Conservation (phyloP, 805 yeast genomes). For the Deakozyma indianensis region DNA sequence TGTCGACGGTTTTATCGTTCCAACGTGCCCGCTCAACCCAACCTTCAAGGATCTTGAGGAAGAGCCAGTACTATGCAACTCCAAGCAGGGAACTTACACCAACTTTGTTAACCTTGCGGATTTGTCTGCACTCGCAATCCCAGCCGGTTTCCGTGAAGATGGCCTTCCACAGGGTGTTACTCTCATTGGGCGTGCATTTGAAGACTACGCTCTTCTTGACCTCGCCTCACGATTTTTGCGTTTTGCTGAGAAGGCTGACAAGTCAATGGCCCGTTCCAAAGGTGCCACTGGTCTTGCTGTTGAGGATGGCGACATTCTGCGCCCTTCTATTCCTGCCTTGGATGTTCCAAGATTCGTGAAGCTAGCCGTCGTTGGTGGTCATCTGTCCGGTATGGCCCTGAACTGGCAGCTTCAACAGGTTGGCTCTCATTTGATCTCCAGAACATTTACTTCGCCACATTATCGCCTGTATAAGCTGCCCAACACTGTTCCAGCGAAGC, state of each 20-base stretch:
- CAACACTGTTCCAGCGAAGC: slow-evolving; percentile 66
- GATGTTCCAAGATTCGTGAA: slow-evolving; percentile 31
- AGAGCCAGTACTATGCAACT: slow-evolving; percentile 75
- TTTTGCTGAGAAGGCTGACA: slow-evolving; percentile 25
- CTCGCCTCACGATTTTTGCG: slow-evolving; percentile 57
- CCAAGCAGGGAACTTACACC: slow-evolving; percentile 95
- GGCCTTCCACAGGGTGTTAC: slow-evolving; percentile 89
- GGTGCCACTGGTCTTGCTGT: slow-evolving; percentile 36
- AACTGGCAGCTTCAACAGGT: slow-evolving; percentile 90
- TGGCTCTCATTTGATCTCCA: slow-evolving; percentile 52
- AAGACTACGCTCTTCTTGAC: slow-evolving; percentile 80
- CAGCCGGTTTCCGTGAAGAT: slow-evolving; percentile 78
- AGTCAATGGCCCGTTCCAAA: slow-evolving; percentile 29
- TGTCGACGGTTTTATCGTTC: slow-evolving; percentile 71
- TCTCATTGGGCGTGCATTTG: slow-evolving; percentile 62
- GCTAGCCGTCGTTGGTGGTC: slow-evolving; percentile 95
- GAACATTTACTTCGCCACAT: slow-evolving; percentile 54
- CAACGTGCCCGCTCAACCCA: slow-evolving; percentile 91
- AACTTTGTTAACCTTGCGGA: slow-evolving; percentile 93
- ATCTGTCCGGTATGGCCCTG: slow-evolving; percentile 71
- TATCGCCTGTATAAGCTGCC: slow-evolving; percentile 79
- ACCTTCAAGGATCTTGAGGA: slow-evolving; percentile 53
- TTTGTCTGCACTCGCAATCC: slow-evolving; percentile 79
- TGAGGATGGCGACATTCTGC: slow-evolving; percentile 23
- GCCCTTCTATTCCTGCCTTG: slow-evolving; percentile 32